Evolutionary conservation across 1,139 yeast species (phyloP).

Genomic region (Geotrichum carabidarum): DNA sequence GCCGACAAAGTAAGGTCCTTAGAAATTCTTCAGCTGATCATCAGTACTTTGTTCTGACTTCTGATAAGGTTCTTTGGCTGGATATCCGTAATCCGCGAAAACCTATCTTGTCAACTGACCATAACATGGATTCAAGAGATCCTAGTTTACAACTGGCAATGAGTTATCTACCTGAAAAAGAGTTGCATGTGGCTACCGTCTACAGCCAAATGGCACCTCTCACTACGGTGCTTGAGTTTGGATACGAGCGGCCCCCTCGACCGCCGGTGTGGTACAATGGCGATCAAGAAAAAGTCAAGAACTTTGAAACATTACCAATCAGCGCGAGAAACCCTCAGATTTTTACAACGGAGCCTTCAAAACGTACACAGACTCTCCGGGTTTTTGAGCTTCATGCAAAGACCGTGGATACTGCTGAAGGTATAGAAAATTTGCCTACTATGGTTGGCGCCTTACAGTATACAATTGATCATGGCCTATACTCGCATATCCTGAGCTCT

Average conservation of each 20-base stretch:
- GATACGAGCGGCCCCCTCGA: conserved; percentile 6
- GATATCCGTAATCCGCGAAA: conserved; percentile 28
- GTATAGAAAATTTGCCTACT: not conserved
- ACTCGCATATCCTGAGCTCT: conserved; percentile 9
- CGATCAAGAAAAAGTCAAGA: not conserved
- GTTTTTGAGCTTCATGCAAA: conserved; percentile 7
- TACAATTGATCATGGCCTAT: conserved; percentile 13
- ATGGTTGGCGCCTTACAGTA: conserved; percentile 15
- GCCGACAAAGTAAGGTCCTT: conserved; percentile 10
- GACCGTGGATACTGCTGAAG: not conserved
- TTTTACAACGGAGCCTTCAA: conserved; percentile 9
- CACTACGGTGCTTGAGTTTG: conserved; percentile 14
- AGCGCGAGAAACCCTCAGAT: conserved; percentile 1
- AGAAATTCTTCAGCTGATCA: conserved; percentile 18
- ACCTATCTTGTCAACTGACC: conserved; percentile 65
- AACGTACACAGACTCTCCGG: conserved; percentile 15
- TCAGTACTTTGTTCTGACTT: conserved; percentile 29
- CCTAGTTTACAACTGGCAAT: conserved; percentile 48
- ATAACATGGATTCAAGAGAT: conserved; percentile 53
- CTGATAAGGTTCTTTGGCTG: conserved; percentile 29
- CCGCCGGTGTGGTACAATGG: not conserved
- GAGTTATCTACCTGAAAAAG: conserved; percentile 22
- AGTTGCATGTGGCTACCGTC: conserved; percentile 14
- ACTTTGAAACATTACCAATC: conserved; percentile 8
- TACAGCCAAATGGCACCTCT: conserved; percentile 11